Evolutionary conservation across 2,329 filamentous ascomycete genomes (phyloP).

Genomic region (Penicillium concentricum): DNA sequence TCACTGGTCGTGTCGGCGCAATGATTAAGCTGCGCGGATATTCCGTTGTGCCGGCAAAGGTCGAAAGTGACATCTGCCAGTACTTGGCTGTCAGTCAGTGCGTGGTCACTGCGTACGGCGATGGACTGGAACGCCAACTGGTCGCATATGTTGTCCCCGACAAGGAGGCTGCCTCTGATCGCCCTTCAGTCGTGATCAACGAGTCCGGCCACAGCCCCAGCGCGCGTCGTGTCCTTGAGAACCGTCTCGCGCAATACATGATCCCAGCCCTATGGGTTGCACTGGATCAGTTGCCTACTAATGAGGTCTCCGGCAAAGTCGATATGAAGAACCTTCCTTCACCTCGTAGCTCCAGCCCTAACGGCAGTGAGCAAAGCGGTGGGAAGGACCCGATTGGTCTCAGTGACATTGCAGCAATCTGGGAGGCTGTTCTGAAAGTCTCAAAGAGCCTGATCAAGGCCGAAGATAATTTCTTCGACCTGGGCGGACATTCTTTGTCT

Average conservation of each 20-base stretch:
- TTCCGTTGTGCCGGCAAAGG: conserved; percentile 73
- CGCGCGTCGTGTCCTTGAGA: conserved; percentile 63
- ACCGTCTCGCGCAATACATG: conserved; percentile 77
- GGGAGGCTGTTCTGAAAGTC: conserved; percentile 70
- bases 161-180: conserved; percentile 54
- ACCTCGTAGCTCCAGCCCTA: conserved; percentile 55
- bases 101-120: conserved; percentile 70
- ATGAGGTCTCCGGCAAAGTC: conserved; percentile 76
- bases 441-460: conserved; percentile 61
- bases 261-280: conserved; percentile 76
- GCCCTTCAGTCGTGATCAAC: conserved; percentile 65
- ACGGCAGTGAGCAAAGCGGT: conserved; percentile 46
- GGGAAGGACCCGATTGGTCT: conserved; percentile 64
- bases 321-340: conserved; percentile 70
- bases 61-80: conserved; percentile 69
- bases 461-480: conserved; percentile 76
- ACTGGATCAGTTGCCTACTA: conserved; percentile 68
- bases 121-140: conserved; percentile 71
- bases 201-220: conserved; percentile 69
- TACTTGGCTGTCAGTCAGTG: conserved; percentile 70
- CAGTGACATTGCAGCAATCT: conserved; percentile 67
- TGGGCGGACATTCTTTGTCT: conserved; percentile 74
- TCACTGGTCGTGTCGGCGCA: conserved; percentile 71
- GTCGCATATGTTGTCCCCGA: conserved; percentile 76
- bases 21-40: conserved; percentile 83